Conservation (phyloP, 2,329 filamentous ascomycete species). For the Xylaria sp. region DNA sequence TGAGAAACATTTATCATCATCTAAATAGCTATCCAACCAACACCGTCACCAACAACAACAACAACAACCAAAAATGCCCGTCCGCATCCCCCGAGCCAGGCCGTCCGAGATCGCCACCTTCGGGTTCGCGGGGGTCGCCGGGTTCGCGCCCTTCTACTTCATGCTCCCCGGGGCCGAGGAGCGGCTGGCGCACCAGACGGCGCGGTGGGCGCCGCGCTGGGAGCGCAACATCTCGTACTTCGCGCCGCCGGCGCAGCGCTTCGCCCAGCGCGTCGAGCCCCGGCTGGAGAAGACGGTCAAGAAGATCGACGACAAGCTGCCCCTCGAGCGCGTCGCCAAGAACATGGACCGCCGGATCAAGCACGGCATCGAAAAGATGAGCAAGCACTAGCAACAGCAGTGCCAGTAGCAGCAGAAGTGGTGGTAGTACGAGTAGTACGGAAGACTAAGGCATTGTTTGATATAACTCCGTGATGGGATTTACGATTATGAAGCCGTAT, state of each 20-base stretch:
- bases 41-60: constrained; percentile 19
- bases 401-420: too few relatives aligned
- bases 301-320: constrained; percentile 50
- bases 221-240: constrained; percentile 60
- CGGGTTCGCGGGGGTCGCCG: constrained; percentile 55
- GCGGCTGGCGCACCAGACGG: constrained; percentile 55
- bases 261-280: constrained; percentile 53
- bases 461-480: constrained; percentile 9
- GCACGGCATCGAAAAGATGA: constrained; percentile 45
- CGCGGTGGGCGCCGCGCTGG: constrained; percentile 63
- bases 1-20: background rate
- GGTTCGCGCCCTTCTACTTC: constrained; percentile 60
- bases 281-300: constrained; percentile 49
- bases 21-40: constrained; percentile 11
- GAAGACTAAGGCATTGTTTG: constrained; percentile 3
- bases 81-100: constrained; percentile 54
- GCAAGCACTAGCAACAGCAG: constrained; percentile 20
- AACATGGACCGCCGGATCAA: constrained; percentile 52
- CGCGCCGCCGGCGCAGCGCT: constrained; percentile 48
- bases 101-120: constrained; percentile 55
- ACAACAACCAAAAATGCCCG: constrained; percentile 47
- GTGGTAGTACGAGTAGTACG: background rate
- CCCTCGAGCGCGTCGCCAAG: constrained; percentile 54
- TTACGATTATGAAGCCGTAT: background rate
- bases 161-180: constrained; percentile 60